Conservation (phyloP, 495 filamentous ascomycete species). For the Parmelia sp. region DNA sequence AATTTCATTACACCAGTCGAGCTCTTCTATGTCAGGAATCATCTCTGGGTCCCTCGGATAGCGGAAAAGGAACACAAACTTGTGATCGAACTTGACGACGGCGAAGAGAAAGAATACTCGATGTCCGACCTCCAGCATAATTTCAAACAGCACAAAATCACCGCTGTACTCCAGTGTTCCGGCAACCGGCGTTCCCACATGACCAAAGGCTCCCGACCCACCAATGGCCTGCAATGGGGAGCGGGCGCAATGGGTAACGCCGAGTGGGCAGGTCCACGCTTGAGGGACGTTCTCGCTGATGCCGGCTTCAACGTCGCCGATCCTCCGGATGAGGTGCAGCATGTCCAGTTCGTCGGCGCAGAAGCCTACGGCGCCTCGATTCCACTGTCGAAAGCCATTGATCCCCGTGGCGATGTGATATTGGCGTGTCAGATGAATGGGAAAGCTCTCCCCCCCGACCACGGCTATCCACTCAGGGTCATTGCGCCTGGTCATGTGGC, state of each 20-base stretch:
- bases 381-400: constrained; percentile 49
- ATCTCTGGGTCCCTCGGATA: constrained; percentile 55
- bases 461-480: constrained; percentile 55
- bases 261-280: constrained; percentile 53
- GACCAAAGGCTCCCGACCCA: constrained; percentile 45
- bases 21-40: constrained; percentile 56
- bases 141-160: constrained; percentile 50
- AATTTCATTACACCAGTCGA: constrained; percentile 48
- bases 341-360: constrained; percentile 52
- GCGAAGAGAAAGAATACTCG: constrained; percentile 44
- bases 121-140: constrained; percentile 46
- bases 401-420: constrained; percentile 52
- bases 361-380: constrained; percentile 58
- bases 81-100: constrained; percentile 49
- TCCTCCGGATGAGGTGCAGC: constrained; percentile 32
- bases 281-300: constrained; percentile 53
- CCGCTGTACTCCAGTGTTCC: constrained; percentile 53
- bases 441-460: constrained; percentile 46
- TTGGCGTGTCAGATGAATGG: constrained; percentile 58
- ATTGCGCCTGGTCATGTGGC: constrained; percentile 58
- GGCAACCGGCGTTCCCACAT: constrained; percentile 59
- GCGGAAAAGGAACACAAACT: constrained; percentile 42
- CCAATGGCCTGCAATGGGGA: constrained; percentile 55
- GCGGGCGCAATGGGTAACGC: constrained; percentile 55
- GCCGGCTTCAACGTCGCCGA: constrained; percentile 37